Percentiles rank a stretch among this genome's conserved stretches.
These are phyloP conservation scores for Selaginella moellendorffii DNA, from an alignment of 75 land plant species.

Conservation along the genomic window DNA sequence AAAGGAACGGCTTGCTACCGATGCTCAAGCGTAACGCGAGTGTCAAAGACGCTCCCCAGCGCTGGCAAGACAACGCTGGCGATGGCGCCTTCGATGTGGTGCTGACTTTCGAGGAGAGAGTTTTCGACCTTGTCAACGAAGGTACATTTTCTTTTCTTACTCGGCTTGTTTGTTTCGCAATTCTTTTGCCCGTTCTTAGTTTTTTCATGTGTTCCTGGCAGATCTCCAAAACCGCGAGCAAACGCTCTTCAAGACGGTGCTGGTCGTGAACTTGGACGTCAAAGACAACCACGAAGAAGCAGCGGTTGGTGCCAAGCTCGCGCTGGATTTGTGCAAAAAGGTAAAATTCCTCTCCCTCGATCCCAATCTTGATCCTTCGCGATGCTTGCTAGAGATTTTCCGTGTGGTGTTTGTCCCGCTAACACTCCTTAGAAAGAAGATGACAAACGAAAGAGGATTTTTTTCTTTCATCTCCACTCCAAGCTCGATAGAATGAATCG, in stretches of 20 bases:
- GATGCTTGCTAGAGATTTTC: too few species aligned
- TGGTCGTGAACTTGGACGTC: conserved; percentile 86
- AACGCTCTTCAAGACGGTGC: conserved; percentile 51
- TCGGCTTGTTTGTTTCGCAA: too few species aligned
- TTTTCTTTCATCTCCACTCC: too few species aligned
- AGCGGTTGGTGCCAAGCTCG: conserved; percentile 63
- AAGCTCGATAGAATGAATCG: too few species aligned
- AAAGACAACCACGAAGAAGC: conserved; percentile 99
- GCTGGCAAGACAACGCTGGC: neutral
- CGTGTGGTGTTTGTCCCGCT: too few species aligned
- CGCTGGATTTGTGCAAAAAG: conserved; percentile 75
- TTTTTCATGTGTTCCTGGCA: conserved; percentile 33
- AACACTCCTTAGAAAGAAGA: too few species aligned
- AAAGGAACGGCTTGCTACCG: neutral
- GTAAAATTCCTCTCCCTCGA: too few species aligned
- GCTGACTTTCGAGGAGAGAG: neutral
- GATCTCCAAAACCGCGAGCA: conserved; percentile 77
- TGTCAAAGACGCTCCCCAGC: neutral
- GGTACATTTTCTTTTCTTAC: conserved; percentile 26
- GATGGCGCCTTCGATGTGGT: neutral
- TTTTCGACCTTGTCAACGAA: neutral
- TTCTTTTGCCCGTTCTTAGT: too few species aligned
- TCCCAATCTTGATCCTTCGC: too few species aligned
- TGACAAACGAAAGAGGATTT: too few species aligned
- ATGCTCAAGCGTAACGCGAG: neutral